These are phyloP conservation scores for Strobilomyces dryophilus DNA, from an alignment of 768 basidiomycete species.

Conservation along the genomic window DNA sequence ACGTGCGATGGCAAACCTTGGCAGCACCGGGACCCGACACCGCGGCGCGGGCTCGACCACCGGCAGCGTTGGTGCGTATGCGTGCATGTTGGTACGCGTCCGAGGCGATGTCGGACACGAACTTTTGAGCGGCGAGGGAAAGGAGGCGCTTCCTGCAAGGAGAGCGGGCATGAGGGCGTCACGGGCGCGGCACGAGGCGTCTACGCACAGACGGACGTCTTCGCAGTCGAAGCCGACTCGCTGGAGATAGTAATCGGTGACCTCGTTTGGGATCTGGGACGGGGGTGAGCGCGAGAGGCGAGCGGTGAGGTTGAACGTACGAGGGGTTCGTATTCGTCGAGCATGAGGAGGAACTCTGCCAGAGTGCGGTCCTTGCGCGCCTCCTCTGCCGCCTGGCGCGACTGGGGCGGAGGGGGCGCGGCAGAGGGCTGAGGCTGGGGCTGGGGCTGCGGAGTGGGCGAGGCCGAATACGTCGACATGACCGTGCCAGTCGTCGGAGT, in stretches of 20 bases:
- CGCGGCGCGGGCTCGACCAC: slow-evolving; percentile 62
- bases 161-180: not conserved
- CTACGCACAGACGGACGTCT: slow-evolving; percentile 80
- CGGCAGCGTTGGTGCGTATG: slow-evolving; percentile 83
- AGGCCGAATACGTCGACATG: slow-evolving; percentile 33
- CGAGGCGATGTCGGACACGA: slow-evolving; percentile 92
- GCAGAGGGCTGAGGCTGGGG: slow-evolving; percentile 15
- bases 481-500: slow-evolving; percentile 29
- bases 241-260: slow-evolving; percentile 96
- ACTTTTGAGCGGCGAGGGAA: slow-evolving; percentile 95
- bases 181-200: not conserved
- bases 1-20: slow-evolving; percentile 45
- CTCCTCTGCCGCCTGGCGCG: slow-evolving; percentile 72
- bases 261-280: slow-evolving; percentile 89
- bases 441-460: slow-evolving; percentile 30
- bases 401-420: slow-evolving; percentile 35
- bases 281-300: not conserved
- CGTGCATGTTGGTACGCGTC: slow-evolving; percentile 98
- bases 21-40: slow-evolving; percentile 53
- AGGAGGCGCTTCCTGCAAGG: slow-evolving; percentile 80
- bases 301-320: slow-evolving; percentile 40
- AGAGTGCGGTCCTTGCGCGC: slow-evolving; percentile 86
- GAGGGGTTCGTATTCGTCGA: slow-evolving; percentile 95
- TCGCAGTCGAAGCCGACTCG: slow-evolving; percentile 94
- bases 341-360: slow-evolving; percentile 91